These are phyloP conservation scores for Aspergillus hancockii DNA, from an alignment of 495 filamentous ascomycete species.

Conservation along the genomic window DNA sequence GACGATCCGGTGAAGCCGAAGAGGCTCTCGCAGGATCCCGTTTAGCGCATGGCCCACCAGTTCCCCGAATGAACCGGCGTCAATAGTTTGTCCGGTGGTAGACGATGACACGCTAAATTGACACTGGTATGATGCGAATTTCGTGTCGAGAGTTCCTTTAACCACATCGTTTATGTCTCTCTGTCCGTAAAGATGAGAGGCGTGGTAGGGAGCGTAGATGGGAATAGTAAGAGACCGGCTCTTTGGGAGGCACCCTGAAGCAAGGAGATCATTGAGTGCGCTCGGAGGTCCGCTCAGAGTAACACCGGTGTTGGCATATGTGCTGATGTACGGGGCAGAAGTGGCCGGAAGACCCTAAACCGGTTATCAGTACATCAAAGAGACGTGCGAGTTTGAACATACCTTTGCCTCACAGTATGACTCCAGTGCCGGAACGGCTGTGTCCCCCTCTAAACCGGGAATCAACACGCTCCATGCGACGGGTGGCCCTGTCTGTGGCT, in stretches of 20 bases:
- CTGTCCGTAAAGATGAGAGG: constrained; percentile 65
- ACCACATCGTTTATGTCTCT: constrained; percentile 64
- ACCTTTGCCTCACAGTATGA: constrained; percentile 64
- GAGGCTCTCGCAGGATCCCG: constrained; percentile 10
- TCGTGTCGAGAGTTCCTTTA: constrained; percentile 28
- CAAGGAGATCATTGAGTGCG: constrained; percentile 39
- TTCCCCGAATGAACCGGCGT: constrained; percentile 23
- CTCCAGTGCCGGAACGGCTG: constrained; percentile 30
- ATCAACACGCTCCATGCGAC: constrained; percentile 11
- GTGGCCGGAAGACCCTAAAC: constrained; percentile 56
- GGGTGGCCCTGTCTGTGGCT: neutral
- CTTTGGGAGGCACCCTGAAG: neutral
- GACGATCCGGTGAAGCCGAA: constrained; percentile 19
- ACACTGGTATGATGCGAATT: constrained; percentile 31
- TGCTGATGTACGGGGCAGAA: constrained; percentile 70
- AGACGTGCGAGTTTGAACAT: constrained; percentile 57
- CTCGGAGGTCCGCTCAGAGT: constrained; percentile 76
- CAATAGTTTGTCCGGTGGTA: constrained; percentile 48
- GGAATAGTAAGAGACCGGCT: neutral
- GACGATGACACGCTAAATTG: constrained; percentile 60
- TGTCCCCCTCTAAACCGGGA: constrained; percentile 15
- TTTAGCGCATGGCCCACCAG: neutral
- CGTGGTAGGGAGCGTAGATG: constrained; percentile 81
- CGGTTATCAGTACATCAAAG: constrained; percentile 31
- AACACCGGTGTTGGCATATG: constrained; percentile 63